Conservation (phyloP, 2,329 filamentous ascomycete genomes). For the Cephalotrichum gorgonifer region DNA sequence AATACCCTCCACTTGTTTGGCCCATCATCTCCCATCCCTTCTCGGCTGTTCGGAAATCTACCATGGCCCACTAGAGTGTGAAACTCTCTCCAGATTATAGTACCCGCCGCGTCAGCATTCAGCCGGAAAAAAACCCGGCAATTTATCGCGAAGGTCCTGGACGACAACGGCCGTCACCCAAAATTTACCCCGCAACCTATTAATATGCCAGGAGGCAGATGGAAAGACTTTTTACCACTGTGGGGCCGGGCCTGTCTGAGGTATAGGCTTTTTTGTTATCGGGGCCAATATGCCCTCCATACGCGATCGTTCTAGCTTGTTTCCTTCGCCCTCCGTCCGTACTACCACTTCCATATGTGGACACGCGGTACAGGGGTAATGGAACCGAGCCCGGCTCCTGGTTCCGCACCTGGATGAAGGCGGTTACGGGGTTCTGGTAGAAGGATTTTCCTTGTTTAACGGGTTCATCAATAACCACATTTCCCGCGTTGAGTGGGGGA, state of each 20-base stretch:
- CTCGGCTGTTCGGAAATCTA: not conserved
- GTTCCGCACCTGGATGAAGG: not conserved
- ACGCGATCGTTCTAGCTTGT: no score
- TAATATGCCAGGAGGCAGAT: not conserved
- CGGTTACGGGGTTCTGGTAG: not conserved
- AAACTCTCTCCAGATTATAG: not conserved
- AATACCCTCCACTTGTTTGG: not conserved
- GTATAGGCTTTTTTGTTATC: not conserved
- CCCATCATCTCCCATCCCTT: not conserved
- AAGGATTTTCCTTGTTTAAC: not conserved
- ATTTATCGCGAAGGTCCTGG: not conserved
- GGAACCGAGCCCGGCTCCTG: not conserved
- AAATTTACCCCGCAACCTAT: not conserved
- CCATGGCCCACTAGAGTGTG: not conserved
- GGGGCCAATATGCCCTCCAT: no score
- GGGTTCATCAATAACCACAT: not conserved
- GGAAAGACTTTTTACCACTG: not conserved
- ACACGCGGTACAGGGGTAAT: not conserved
- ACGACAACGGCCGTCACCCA: not conserved
- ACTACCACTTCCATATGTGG: not conserved
- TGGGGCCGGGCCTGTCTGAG: not conserved
- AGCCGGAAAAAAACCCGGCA: not conserved
- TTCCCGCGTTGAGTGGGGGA: not conserved
- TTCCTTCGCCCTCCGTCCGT: not conserved
- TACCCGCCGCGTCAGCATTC: not conserved